Conservation (phyloP, 495 filamentous ascomycete genomes). For the Neurospora sp. region DNA sequence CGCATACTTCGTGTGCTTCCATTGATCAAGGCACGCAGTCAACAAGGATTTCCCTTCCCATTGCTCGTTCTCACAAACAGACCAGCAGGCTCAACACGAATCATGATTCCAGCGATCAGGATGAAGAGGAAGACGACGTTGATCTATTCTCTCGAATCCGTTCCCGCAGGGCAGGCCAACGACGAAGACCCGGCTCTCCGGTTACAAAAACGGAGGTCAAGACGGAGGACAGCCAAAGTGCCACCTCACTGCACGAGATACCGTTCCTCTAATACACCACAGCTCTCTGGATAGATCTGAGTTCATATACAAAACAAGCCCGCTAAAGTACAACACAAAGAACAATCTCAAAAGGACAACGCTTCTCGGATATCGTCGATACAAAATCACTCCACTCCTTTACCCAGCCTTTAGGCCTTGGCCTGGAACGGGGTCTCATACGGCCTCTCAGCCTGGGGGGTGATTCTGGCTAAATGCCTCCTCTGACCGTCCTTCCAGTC, state of each 20-base stretch:
- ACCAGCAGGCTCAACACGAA: not conserved
- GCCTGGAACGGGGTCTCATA: constrained; percentile 56
- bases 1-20: not conserved
- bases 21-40: not conserved
- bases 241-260: constrained; percentile 14
- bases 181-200: constrained; percentile 6
- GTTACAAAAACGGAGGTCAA: not conserved
- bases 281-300: not conserved
- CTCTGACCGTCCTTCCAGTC: constrained; percentile 74
- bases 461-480: constrained; percentile 73
- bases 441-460: constrained; percentile 71
- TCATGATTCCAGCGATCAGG: not conserved
- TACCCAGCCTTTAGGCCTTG: constrained; percentile 19
- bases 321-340: not conserved
- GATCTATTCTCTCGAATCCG: constrained; percentile 13
- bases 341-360: constrained; percentile 4
- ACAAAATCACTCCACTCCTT: not conserved
- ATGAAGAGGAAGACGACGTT: constrained; percentile 13
- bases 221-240: constrained; percentile 1
- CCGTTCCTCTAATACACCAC: constrained; percentile 14
- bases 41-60: not conserved
- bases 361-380: not conserved
- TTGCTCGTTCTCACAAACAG: not conserved
- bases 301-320: not conserved
- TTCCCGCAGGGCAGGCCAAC: constrained; percentile 9